Conservation (phyloP, 768 basidiomycete genomes). For the Rhizopogon salebrosus region DNA sequence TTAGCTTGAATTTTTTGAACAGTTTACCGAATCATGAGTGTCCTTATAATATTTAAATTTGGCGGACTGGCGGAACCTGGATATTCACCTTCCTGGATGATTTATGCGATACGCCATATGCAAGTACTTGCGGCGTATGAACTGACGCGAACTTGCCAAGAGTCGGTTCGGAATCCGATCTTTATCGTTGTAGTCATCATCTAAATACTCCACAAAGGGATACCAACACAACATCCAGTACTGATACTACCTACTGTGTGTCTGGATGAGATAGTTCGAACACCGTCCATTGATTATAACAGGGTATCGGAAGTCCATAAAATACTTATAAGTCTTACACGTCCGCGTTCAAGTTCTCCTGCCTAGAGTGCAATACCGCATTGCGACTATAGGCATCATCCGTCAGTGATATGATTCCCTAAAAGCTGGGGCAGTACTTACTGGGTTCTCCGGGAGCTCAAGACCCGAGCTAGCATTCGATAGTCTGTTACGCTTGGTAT, state of each 20-base stretch:
- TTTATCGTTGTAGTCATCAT: neutral
- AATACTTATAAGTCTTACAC: neutral
- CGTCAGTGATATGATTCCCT: neutral
- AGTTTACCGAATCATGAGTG: too few relatives aligned
- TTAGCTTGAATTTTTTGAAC: neutral
- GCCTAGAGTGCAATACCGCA: conserved; percentile 5
- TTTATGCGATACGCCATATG: too few relatives aligned
- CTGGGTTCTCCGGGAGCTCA: conserved; percentile 2
- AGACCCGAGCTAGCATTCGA: conserved; percentile 4
- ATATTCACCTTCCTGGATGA: too few relatives aligned
- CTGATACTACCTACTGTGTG: too few relatives aligned
- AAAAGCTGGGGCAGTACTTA: neutral
- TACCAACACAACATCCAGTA: too few relatives aligned
- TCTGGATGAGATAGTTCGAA: too few relatives aligned
- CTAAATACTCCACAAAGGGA: too few relatives aligned
- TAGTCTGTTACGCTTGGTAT: neutral
- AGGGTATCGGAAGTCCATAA: neutral
- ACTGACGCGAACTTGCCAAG: neutral
- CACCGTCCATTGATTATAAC: neutral
- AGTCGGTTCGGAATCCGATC: too few relatives aligned
- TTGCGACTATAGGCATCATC: neutral
- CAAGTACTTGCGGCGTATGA: too few relatives aligned
- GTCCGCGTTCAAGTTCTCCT: too few relatives aligned
- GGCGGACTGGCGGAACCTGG: neutral
- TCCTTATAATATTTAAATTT: too few relatives aligned